Conservation (phyloP, 306 rosid genomes). For the Ormosia semicastrata region DNA sequence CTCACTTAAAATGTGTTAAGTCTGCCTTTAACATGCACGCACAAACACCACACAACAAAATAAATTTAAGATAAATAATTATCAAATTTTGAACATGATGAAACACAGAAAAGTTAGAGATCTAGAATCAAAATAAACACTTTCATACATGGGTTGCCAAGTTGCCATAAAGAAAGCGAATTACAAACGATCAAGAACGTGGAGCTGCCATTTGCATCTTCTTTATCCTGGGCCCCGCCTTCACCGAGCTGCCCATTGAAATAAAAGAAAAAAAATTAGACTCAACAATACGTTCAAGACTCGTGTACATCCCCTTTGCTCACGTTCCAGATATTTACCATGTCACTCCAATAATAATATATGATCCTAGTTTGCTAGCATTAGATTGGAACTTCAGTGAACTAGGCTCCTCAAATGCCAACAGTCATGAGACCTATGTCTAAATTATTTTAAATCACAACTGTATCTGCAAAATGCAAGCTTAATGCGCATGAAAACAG, state of each 20-base stretch:
- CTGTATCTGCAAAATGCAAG: background rate
- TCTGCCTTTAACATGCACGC: background rate
- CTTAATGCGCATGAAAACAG: background rate
- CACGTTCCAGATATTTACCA: background rate
- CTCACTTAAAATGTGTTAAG: background rate
- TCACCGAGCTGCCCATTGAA: conserved; percentile 65
- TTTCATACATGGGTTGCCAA: background rate
- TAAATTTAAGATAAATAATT: background rate
- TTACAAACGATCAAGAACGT: conserved; percentile 52
- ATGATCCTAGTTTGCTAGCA: background rate
- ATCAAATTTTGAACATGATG: background rate
- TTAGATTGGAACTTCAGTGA: background rate
- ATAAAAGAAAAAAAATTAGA: conserved; percentile 3
- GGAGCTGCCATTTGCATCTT: conserved; percentile 94
- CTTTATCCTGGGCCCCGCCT: conserved; percentile 60
- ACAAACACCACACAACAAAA: background rate
- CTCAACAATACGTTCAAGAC: conserved; percentile 5
- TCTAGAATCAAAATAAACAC: background rate
- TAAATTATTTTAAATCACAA: background rate
- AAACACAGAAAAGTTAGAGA: background rate
- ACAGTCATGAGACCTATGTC: background rate
- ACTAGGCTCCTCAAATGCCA: background rate
- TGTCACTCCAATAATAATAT: background rate
- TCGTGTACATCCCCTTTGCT: background rate
- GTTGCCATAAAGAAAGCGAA: background rate